These are phyloP conservation scores for Vicia sativa DNA, from an alignment of 306 rosid species.

Conservation along the genomic window DNA sequence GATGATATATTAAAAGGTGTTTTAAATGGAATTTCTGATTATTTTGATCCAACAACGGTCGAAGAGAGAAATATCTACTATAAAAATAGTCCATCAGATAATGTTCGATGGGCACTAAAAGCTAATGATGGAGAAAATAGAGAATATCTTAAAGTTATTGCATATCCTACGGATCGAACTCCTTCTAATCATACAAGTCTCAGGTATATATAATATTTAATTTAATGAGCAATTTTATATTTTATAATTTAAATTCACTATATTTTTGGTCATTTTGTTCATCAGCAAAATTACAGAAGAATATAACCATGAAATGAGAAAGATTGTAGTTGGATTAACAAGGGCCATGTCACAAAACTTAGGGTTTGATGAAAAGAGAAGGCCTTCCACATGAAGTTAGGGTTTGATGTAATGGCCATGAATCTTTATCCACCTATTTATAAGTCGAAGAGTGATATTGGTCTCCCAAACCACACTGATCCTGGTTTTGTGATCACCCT, in stretches of 20 bases:
- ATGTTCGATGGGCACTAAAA: constrained; percentile 44
- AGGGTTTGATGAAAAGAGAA: constrained; percentile 59
- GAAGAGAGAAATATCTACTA: constrained; percentile 36
- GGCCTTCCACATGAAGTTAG: constrained; percentile 48
- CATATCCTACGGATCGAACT: constrained; percentile 48
- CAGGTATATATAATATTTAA: constrained; percentile 35
- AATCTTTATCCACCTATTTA: constrained; percentile 55
- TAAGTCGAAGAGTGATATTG: constrained; percentile 41
- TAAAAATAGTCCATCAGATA: constrained; percentile 32
- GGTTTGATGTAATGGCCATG: constrained; percentile 57
- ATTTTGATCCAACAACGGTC: constrained; percentile 45
- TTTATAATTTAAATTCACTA: neutral
- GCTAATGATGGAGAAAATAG: constrained; percentile 49
- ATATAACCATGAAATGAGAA: constrained; percentile 45
- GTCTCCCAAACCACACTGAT: constrained; percentile 54
- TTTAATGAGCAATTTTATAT: no score
- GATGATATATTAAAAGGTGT: constrained; percentile 32
- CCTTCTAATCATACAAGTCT: constrained; percentile 40
- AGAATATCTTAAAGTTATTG: constrained; percentile 50
- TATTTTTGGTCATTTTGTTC: neutral
- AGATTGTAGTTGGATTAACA: constrained; percentile 40
- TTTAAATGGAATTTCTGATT: constrained; percentile 41
- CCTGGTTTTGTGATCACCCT: constrained; percentile 60
- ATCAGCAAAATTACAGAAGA: constrained; percentile 46
- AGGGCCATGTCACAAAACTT: constrained; percentile 48